Evolutionary conservation across 208 protist genomes (phyloP).

Genomic region (Sergeia podlipaevii): DNA sequence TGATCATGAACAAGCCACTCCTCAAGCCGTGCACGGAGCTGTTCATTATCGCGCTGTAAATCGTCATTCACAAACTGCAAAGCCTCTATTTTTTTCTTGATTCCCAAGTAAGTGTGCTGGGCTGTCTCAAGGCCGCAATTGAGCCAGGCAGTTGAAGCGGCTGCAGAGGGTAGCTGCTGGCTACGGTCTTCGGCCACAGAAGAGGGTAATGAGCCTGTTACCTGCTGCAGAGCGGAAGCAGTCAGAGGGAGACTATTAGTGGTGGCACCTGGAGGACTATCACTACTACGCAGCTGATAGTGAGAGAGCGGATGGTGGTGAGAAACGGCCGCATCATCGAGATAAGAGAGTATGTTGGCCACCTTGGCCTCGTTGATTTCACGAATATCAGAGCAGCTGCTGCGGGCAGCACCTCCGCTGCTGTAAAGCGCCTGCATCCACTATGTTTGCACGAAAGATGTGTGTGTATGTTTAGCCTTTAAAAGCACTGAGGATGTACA

Average conservation of each 20-base stretch:
- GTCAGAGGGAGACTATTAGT: conserved; percentile 25
- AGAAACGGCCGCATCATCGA: conserved; percentile 38
- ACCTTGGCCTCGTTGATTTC: conserved; percentile 89
- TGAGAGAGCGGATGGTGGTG: conserved; percentile 3
- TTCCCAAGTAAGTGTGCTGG: conserved; percentile 66
- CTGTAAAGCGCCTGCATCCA: not conserved
- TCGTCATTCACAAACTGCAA: conserved; percentile 72
- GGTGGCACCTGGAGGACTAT: conserved; percentile 11
- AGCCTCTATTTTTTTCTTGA: conserved; percentile 75
- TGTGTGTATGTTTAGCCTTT: not conserved
- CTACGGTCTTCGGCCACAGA: not conserved
- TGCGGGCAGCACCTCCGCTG: conserved; percentile 13
- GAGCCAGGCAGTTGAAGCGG: conserved; percentile 11
- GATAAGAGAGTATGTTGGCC: conserved; percentile 80
- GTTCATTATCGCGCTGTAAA: conserved; percentile 68
- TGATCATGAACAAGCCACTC: conserved; percentile 34
- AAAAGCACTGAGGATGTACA: not conserved
- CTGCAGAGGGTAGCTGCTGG: not conserved
- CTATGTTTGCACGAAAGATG: not conserved
- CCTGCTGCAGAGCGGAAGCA: conserved; percentile 22
- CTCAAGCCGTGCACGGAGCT: conserved; percentile 40
- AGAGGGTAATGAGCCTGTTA: conserved; percentile 12
- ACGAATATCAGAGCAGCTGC: conserved; percentile 70
- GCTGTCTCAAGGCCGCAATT: conserved; percentile 25
- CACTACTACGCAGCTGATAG: not conserved